Evolutionary conservation across 192 early-diverging fungal genomes (phyloP).

Genomic region (Cladochytrium replicatum): DNA sequence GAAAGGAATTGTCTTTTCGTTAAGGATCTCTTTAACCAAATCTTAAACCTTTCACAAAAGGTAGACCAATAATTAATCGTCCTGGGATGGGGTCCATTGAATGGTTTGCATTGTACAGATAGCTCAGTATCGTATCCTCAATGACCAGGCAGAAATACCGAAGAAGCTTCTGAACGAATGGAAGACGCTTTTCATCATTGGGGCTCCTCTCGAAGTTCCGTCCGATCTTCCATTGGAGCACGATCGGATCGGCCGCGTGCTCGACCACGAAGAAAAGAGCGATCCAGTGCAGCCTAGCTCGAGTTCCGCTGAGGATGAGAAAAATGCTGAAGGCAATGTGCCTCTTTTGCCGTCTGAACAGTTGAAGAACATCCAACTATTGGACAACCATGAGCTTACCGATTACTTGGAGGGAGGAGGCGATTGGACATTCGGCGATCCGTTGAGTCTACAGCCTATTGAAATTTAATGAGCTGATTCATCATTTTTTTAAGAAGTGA

Average conservation of each 20-base stretch:
- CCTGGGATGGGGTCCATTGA: too few relatives aligned
- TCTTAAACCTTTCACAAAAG: conserved; percentile 40
- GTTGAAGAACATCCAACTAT: conserved; percentile 24
- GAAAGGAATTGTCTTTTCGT: conserved; percentile 11
- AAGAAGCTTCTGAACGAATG: conserved; percentile 39
- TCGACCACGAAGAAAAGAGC: neutral
- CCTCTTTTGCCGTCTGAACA: too few relatives aligned
- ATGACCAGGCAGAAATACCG: conserved; percentile 39
- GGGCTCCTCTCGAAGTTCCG: conserved; percentile 20
- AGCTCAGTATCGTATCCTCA: conserved; percentile 38
- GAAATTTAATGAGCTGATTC: too few relatives aligned
- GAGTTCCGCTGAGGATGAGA: neutral
- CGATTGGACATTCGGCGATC: conserved; percentile 20
- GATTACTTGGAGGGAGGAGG: conserved; percentile 40
- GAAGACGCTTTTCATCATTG: conserved; percentile 44
- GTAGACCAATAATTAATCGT: conserved; percentile 17
- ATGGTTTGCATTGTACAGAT: too few relatives aligned
- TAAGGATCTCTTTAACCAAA: conserved; percentile 29
- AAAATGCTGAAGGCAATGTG: conserved; percentile 15
- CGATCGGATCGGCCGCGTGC: conserved; percentile 21
- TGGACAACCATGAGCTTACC: conserved; percentile 44
- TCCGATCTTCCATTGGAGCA: conserved; percentile 29
- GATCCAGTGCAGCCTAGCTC: neutral
- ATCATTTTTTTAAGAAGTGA: too few relatives aligned
- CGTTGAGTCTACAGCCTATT: neutral